A percentile compares a stretch with the other conserved stretches of the same genome.
Conservation (phyloP, 345 rosid species). For the Hypericum androsaemum region DNA sequence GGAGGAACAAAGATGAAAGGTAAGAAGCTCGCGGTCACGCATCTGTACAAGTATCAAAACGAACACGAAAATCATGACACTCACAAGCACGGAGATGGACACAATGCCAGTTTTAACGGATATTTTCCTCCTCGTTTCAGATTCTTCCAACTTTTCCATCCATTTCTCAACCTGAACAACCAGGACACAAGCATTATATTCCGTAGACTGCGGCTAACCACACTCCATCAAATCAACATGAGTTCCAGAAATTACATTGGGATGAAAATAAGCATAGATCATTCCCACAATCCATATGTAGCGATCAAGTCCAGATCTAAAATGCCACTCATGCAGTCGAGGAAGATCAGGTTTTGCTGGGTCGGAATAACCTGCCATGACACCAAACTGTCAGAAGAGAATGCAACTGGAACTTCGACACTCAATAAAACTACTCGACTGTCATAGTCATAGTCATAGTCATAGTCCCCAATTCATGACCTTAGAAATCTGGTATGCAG, state of each 20-base stretch:
- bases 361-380: slow-evolving; percentile 64
- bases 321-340: slow-evolving; percentile 85
- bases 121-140: slow-evolving; percentile 57
- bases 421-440: too few species aligned
- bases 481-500: too few species aligned
- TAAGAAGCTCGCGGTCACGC: too few species aligned
- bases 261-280: slow-evolving; percentile 92
- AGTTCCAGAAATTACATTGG: slow-evolving; percentile 48
- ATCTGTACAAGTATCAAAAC: background rate
- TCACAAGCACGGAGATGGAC: slow-evolving; percentile 42
- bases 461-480: too few species aligned
- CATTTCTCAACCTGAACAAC: slow-evolving; percentile 73
- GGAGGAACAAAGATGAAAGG: slow-evolving; percentile 5
- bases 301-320: slow-evolving; percentile 98
- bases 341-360: slow-evolving; percentile 88
- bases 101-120: slow-evolving; percentile 57
- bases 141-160: slow-evolving; percentile 96
- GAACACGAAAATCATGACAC: slow-evolving; percentile 20
- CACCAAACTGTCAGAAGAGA: background rate
- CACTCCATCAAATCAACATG: background rate
- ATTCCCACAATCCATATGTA: slow-evolving; percentile 94
- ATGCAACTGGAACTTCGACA: too few species aligned
- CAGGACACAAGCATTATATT: slow-evolving; percentile 1
- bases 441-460: too few species aligned
- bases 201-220: too few species aligned